Evolutionary conservation across 345 rosid species (phyloP).

Genomic region (Gossypium australe): DNA sequence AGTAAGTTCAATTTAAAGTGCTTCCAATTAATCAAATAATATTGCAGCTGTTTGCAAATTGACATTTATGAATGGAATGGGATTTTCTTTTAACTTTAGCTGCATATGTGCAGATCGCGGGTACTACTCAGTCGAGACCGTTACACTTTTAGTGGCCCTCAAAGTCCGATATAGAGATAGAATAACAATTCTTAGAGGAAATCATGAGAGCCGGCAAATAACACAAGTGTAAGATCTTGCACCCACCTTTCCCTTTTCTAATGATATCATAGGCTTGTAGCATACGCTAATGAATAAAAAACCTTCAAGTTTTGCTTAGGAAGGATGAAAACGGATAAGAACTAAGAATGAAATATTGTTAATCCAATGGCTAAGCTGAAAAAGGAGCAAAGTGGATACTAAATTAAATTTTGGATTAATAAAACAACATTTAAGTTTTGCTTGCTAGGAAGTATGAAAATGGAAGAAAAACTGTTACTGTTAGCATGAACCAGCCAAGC

Average conservation of each 20-base stretch:
- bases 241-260: background rate
- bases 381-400: no score
- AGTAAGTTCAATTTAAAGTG: background rate
- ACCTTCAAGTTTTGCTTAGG: background rate
- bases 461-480: background rate
- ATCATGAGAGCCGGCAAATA: constrained; percentile 45
- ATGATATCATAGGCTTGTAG: background rate
- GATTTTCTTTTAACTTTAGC: constrained; percentile 14
- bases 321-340: background rate
- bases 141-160: constrained; percentile 86
- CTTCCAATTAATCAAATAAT: background rate
- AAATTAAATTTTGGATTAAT: background rate
- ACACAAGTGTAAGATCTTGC: constrained; percentile 70
- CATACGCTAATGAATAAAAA: background rate
- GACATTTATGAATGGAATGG: background rate
- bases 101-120: constrained; percentile 77
- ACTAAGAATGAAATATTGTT: no score
- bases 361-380: no score
- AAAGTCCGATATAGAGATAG: constrained; percentile 96
- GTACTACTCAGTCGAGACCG: constrained; percentile 95
- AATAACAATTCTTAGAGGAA: constrained; percentile 47
- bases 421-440: background rate
- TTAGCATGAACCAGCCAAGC: no score
- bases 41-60: background rate
- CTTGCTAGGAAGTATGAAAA: background rate